A percentile compares a stretch with the other conserved stretches of the same genome.
These are phyloP conservation scores for Cystofilobasidium macerans DNA, from an alignment of 768 basidiomycete species.

Conservation along the genomic window DNA sequence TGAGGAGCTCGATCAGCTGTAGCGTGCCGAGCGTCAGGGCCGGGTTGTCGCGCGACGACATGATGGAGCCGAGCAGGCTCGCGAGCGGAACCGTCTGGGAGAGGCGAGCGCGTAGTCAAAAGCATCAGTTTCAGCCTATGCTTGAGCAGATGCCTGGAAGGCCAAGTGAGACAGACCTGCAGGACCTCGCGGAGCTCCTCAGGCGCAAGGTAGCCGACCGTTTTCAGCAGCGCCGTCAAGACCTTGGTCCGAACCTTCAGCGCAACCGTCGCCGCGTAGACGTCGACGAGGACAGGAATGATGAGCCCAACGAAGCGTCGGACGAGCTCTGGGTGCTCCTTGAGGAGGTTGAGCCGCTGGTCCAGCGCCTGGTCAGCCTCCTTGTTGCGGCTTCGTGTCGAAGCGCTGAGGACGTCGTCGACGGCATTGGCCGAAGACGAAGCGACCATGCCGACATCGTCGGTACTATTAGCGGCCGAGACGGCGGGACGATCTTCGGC, in stretches of 20 bases:
- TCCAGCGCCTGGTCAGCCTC: conserved; percentile 44
- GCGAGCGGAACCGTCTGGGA: conserved; percentile 81
- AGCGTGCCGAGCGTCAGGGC: conserved; percentile 75
- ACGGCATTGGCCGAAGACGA: conserved; percentile 27
- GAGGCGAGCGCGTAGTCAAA: background rate
- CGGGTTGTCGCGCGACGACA: conserved; percentile 84
- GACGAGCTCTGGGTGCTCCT: conserved; percentile 59
- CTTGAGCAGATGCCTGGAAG: background rate
- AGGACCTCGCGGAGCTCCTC: conserved; percentile 66
- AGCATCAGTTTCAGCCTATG: too few relatives aligned
- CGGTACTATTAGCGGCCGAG: conserved; percentile 34
- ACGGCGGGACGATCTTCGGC: background rate
- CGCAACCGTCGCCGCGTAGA: conserved; percentile 96
- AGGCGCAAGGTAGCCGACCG: conserved; percentile 73
- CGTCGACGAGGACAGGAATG: conserved; percentile 88
- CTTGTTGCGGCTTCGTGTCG: conserved; percentile 33
- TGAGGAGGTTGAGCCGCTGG: conserved; percentile 57
- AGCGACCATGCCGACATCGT: conserved; percentile 30
- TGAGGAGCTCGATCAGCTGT: conserved; percentile 82
- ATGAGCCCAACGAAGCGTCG: conserved; percentile 75
- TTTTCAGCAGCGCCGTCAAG: conserved; percentile 74
- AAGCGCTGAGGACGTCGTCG: conserved; percentile 27
- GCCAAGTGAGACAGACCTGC: conserved; percentile 47
- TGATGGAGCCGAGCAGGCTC: conserved; percentile 83
- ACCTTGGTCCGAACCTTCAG: conserved; percentile 79